Evolutionary conservation across 1,139 yeast genomes (phyloP).

Genomic region (Blastobotrys apis): DNA sequence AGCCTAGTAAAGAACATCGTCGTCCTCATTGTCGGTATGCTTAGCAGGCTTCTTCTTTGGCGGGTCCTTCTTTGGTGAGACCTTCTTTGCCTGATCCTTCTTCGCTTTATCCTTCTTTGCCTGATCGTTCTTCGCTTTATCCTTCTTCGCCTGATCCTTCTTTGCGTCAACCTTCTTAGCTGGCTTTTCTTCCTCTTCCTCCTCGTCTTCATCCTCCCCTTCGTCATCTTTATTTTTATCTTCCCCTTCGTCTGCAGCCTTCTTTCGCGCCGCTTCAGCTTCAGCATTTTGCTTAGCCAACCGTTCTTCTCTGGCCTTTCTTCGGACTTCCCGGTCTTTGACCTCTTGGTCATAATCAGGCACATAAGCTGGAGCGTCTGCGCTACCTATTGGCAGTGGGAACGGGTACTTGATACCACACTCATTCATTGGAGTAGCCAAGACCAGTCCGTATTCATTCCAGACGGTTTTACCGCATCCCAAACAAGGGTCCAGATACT

Average conservation of each 20-base stretch:
- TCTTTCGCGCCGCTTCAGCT: neutral
- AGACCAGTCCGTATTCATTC: slow-evolving; percentile 3
- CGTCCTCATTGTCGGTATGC: too few species aligned
- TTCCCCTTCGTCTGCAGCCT: too few species aligned
- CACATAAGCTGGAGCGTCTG: too few species aligned
- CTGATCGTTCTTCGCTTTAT: too few species aligned
- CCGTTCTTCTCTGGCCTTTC: neutral
- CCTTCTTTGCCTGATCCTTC: too few species aligned
- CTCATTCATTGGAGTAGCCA: slow-evolving; percentile 3
- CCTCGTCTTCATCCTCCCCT: too few species aligned
- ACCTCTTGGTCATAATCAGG: neutral
- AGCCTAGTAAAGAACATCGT: too few species aligned
- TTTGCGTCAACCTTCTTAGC: neutral
- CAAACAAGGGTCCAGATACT: slow-evolving; percentile 2
- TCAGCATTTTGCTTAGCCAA: neutral
- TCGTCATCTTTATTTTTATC: too few species aligned
- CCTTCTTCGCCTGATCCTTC: too few species aligned
- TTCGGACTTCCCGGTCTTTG: neutral
- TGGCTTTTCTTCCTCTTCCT: neutral
- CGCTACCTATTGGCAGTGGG: slow-evolving; percentile 2
- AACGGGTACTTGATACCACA: slow-evolving; percentile 3
- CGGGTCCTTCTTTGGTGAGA: too few species aligned
- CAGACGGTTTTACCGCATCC: slow-evolving; percentile 3
- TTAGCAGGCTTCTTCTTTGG: too few species aligned
- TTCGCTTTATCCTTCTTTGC: too few species aligned